A percentile compares a stretch with the other conserved stretches of the same genome.
These are phyloP conservation scores for Eremothecium gossypii DNA, from an alignment of 1,139 yeast species.

Conservation along the genomic window DNA sequence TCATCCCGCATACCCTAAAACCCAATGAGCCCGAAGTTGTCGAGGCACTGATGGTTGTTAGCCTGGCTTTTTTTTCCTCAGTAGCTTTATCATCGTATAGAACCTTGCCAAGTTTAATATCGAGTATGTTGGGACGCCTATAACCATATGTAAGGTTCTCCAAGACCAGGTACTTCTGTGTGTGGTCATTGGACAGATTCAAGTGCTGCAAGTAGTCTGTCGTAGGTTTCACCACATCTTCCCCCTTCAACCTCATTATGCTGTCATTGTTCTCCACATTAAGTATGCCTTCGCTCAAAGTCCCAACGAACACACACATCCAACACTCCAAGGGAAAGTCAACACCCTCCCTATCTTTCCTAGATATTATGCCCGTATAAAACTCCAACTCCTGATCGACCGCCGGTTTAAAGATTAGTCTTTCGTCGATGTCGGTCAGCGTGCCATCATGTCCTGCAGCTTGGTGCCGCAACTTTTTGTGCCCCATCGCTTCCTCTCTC, in stretches of 20 bases:
- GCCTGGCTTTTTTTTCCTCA: constrained; percentile 50
- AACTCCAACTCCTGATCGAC: constrained; percentile 59
- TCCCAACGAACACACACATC: constrained; percentile 41
- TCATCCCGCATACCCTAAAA: constrained; percentile 86
- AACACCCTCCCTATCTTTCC: constrained; percentile 14
- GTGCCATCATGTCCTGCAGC: constrained; percentile 95
- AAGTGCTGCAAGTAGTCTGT: neutral
- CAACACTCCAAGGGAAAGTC: constrained; percentile 43
- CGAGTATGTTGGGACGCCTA: constrained; percentile 61
- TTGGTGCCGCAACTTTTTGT: constrained; percentile 31
- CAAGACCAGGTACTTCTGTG: constrained; percentile 48
- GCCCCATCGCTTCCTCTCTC: constrained; percentile 5
- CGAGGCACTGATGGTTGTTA: constrained; percentile 49
- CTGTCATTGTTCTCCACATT: neutral
- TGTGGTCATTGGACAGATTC: constrained; percentile 1
- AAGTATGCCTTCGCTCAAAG: constrained; percentile 16
- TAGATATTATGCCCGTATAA: constrained; percentile 35
- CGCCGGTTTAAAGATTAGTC: constrained; percentile 65
- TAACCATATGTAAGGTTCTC: constrained; percentile 61
- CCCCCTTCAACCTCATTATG: constrained; percentile 2
- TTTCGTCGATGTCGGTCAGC: constrained; percentile 49
- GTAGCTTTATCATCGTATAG: constrained; percentile 56
- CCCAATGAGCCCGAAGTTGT: constrained; percentile 78
- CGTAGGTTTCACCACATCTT: constrained; percentile 5
- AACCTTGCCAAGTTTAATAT: constrained; percentile 68